These are phyloP conservation scores for Rheum nobile DNA, from an alignment of 148 eudicot genomes.

Conservation along the genomic window DNA sequence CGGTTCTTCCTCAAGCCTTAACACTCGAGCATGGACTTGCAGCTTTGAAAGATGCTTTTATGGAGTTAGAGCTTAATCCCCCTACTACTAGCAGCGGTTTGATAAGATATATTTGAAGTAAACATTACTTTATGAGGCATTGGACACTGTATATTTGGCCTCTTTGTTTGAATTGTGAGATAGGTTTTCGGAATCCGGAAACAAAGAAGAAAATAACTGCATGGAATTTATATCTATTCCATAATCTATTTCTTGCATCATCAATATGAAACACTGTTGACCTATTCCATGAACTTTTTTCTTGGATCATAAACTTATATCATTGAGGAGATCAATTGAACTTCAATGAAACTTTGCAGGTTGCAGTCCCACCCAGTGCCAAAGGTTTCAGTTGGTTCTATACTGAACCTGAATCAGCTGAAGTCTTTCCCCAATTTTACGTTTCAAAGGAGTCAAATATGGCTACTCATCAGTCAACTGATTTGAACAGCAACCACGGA, in stretches of 20 bases:
- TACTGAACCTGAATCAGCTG: conserved; percentile 52
- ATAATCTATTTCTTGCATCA: background rate
- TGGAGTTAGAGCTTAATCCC: conserved; percentile 48
- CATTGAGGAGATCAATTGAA: too few species aligned
- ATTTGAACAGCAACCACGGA: conserved; percentile 31
- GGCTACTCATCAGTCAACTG: conserved; percentile 18
- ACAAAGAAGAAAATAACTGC: background rate
- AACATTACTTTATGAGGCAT: background rate
- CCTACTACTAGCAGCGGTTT: conserved; percentile 50
- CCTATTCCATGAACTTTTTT: background rate
- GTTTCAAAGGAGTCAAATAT: conserved; percentile 41
- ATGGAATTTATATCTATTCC: background rate
- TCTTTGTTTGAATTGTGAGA: background rate
- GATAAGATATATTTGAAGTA: conserved; percentile 82
- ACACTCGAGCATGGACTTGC: conserved; percentile 60
- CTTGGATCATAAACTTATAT: background rate
- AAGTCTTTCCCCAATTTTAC: conserved; percentile 72
- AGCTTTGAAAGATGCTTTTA: conserved; percentile 43
- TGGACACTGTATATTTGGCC: background rate
- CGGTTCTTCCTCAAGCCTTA: conserved; percentile 62
- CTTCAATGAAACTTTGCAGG: too few species aligned
- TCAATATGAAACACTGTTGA: background rate
- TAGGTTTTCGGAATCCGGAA: background rate
- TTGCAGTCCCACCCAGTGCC: conserved; percentile 71
- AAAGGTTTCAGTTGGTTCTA: conserved; percentile 71